These are phyloP conservation scores for Boletus speciosus DNA, from an alignment of 768 basidiomycete genomes.

Conservation along the genomic window DNA sequence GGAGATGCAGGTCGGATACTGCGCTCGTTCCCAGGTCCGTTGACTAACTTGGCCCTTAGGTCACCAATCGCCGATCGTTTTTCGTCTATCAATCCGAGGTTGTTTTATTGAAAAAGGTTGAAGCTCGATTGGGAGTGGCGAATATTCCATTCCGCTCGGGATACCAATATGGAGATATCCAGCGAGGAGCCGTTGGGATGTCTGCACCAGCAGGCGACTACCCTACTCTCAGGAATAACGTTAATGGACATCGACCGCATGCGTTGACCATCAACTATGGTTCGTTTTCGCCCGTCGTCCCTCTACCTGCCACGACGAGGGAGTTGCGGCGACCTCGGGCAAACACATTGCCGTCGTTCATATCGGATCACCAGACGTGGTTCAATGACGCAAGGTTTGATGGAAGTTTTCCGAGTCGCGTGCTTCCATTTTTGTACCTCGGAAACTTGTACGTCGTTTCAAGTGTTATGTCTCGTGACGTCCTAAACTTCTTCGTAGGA, in stretches of 20 bases:
- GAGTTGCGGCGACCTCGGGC: constrained; percentile 56
- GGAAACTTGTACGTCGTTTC: constrained; percentile 77
- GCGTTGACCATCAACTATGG: constrained; percentile 20
- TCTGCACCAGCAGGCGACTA: constrained; percentile 7
- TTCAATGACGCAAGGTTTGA: constrained; percentile 92
- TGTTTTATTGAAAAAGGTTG: constrained; percentile 66
- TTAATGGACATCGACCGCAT: constrained; percentile 23
- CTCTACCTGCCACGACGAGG: constrained; percentile 18
- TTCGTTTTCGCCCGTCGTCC: constrained; percentile 8
- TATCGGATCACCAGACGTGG: constrained; percentile 83
- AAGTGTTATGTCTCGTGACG: neutral
- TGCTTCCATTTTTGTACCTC: constrained; percentile 90
- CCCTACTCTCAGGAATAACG: constrained; percentile 6
- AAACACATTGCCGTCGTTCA: constrained; percentile 63
- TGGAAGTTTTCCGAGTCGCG: constrained; percentile 92
- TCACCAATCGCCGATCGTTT: constrained; percentile 74
- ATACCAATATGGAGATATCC: constrained; percentile 24
- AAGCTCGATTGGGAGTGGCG: constrained; percentile 42
- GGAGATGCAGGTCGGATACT: constrained; percentile 60
- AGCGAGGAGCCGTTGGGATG: constrained; percentile 13
- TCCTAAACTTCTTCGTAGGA: constrained; percentile 43
- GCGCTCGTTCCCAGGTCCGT: neutral
- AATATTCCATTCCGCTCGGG: constrained; percentile 21
- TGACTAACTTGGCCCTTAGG: constrained; percentile 24
- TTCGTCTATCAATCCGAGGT: constrained; percentile 89